Conservation (phyloP, 306 rosid species). For the Albizia julibrissin region DNA sequence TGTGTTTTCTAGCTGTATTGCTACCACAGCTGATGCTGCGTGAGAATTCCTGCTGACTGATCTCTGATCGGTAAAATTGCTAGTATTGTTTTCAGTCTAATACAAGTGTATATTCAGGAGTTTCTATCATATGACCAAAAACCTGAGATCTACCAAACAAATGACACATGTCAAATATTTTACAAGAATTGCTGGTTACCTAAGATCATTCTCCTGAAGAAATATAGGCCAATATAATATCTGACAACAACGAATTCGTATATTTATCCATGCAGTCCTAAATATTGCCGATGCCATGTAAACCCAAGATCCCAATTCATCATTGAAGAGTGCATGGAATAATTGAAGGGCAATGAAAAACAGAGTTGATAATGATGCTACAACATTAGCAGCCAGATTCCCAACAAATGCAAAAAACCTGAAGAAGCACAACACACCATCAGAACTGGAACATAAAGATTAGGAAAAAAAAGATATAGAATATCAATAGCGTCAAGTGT, state of each 20-base stretch:
- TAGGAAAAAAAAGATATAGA: background rate
- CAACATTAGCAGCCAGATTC: conserved; percentile 57
- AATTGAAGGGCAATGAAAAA: conserved; percentile 66
- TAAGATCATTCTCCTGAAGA: conserved; percentile 69
- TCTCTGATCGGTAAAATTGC: background rate
- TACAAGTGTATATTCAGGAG: background rate
- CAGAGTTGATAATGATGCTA: conserved; percentile 72
- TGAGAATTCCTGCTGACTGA: background rate
- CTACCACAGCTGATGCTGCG: background rate
- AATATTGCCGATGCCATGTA: conserved; percentile 49
- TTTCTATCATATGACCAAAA: background rate
- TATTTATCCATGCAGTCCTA: conserved; percentile 61
- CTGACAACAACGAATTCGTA: conserved; percentile 72
- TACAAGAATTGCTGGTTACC: conserved; percentile 52
- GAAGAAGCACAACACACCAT: conserved; percentile 46
- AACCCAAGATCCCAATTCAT: conserved; percentile 61
- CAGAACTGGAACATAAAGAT: conserved; percentile 35
- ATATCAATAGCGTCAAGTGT: conserved; percentile 27
- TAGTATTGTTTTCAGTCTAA: background rate
- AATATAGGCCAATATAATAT: conserved; percentile 90
- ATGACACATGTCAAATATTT: conserved; percentile 14
- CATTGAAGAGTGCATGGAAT: conserved; percentile 46
- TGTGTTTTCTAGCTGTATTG: background rate
- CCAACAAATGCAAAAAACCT: conserved; percentile 62
- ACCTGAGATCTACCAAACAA: conserved; percentile 26